A percentile compares a stretch with the other conserved stretches of the same genome.
phyloP scores from a whole-genome alignment of 768 basidiomycete genomes.

The Suillus lakei region DNA sequence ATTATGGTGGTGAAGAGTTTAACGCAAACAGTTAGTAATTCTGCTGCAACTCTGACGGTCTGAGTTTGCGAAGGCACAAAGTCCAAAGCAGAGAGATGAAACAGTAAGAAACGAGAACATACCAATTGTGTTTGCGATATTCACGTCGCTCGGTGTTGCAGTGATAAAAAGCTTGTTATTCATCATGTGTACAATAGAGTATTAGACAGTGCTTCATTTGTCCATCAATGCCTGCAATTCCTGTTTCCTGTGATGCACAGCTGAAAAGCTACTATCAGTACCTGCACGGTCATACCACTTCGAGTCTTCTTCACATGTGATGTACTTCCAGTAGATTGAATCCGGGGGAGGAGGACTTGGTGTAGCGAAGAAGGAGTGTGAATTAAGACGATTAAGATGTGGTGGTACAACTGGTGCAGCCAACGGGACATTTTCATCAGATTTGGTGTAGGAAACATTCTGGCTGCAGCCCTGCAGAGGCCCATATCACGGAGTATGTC shows the following conservation, averaged over 20 bases:
- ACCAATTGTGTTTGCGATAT: no score
- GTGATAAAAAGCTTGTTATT: no score
- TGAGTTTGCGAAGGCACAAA: no score
- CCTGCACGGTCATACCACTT: neutral
- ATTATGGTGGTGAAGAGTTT: slow-evolving; percentile 87
- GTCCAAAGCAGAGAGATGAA: no score
- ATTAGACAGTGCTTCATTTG: neutral
- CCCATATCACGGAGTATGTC: no score
- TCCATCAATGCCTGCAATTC: neutral
- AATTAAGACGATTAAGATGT: neutral
- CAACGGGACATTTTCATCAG: no score
- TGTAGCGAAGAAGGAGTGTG: neutral
- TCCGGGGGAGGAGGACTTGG: slow-evolving; percentile 3
- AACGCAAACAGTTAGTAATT: slow-evolving; percentile 68
- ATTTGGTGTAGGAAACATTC: no score
- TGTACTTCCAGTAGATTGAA: slow-evolving; percentile 7
- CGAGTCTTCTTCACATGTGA: neutral
- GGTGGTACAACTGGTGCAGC: no score
- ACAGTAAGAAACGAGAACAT: no score
- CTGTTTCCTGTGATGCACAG: neutral
- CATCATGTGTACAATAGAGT: no score
- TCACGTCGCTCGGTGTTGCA: no score
- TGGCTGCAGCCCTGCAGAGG: no score
- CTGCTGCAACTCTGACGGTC: neutral
- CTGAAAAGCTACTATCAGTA: neutral